Percentiles rank a stretch among this genome's conserved stretches.
Evolutionary conservation across 495 filamentous ascomycete genomes (phyloP).

Genomic region (Pseudotulostoma volvatum): DNA sequence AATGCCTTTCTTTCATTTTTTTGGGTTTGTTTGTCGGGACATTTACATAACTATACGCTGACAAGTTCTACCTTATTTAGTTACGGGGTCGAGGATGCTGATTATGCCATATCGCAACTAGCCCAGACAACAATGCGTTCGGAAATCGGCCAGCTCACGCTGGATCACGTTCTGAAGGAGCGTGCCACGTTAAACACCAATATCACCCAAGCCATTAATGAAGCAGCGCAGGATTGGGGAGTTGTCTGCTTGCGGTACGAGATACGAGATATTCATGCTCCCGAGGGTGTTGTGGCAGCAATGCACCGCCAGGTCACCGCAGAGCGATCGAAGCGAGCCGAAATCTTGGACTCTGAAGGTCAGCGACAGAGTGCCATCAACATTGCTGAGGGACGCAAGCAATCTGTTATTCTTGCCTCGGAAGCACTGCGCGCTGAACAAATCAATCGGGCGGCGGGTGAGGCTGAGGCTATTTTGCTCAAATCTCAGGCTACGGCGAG

Average conservation of each 20-base stretch:
- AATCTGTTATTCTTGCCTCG: constrained; percentile 84
- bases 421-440: constrained; percentile 82
- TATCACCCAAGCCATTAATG: constrained; percentile 96
- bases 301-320: constrained; percentile 98
- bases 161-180: constrained; percentile 96
- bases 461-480: constrained; percentile 81
- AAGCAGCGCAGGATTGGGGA: constrained; percentile 91
- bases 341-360: constrained; percentile 91
- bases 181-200: constrained; percentile 89
- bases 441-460: constrained; percentile 80
- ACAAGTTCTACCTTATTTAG: constrained; percentile 22
- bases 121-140: constrained; percentile 98
- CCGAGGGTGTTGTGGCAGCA: constrained; percentile 76
- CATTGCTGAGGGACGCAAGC: constrained; percentile 92
- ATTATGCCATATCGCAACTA: constrained; percentile 95
- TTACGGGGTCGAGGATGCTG: constrained; percentile 96
- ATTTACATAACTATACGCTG: too few species aligned
- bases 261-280: constrained; percentile 95
- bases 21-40: too few species aligned
- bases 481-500: constrained; percentile 72
- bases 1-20: too few species aligned
- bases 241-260: constrained; percentile 93
- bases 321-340: constrained; percentile 88
- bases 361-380: constrained; percentile 96
- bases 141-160: constrained; percentile 88